Conservation (phyloP, 202 grass and related monocot species). For the Schoenoplectus tabernaemontani region DNA sequence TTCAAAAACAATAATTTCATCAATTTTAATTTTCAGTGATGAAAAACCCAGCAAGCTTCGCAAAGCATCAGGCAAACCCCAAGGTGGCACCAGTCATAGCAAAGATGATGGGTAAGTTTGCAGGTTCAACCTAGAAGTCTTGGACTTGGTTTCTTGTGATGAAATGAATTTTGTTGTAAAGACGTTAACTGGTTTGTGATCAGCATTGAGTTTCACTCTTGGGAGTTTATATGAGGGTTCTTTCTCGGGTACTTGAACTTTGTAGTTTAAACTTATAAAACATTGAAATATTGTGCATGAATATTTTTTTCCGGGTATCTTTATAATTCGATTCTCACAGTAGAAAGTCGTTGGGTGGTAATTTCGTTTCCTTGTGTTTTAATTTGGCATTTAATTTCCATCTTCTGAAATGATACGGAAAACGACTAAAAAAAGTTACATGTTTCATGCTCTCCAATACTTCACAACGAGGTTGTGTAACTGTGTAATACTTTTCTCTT, state of each 20-base stretch:
- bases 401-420: too few relatives aligned
- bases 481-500: too few relatives aligned
- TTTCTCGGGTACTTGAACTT: not conserved
- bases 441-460: too few relatives aligned
- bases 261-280: not conserved
- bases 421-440: too few relatives aligned
- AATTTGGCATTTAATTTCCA: too few relatives aligned
- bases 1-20: not conserved
- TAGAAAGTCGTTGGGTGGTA: too few relatives aligned
- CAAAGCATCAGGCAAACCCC: constrained; percentile 73
- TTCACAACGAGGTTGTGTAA: too few relatives aligned
- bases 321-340: too few relatives aligned
- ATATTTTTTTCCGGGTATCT: not conserved
- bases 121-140: constrained; percentile 4
- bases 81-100: constrained; percentile 79
- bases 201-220: not conserved
- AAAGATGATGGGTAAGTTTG: constrained; percentile 87
- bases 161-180: not conserved
- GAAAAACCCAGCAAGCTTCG: constrained; percentile 72
- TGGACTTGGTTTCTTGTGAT: not conserved
- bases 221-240: not conserved
- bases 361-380: too few relatives aligned
- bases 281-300: not conserved
- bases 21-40: constrained; percentile 51
- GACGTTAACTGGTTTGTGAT: not conserved